Evolutionary conservation across 441 rosid genomes (phyloP).

Genomic region (Pelargonium australe): DNA sequence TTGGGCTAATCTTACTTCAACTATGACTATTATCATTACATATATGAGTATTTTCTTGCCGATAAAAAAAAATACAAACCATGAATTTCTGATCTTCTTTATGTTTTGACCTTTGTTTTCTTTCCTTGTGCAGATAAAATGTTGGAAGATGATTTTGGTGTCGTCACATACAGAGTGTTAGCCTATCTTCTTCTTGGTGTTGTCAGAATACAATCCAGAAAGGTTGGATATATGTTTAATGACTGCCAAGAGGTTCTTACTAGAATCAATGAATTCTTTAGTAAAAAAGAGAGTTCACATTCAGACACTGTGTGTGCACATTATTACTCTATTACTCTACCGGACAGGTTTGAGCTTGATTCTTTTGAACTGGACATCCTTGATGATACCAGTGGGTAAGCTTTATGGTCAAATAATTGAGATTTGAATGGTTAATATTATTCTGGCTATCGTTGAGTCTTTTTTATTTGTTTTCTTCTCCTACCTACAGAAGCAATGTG

Average conservation of each 20-base stretch:
- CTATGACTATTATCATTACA: no score
- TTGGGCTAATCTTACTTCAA: neutral
- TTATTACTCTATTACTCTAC: conserved; percentile 38
- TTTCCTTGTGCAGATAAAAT: conserved; percentile 46
- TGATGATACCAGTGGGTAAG: conserved; percentile 57
- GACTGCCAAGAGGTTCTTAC: conserved; percentile 60
- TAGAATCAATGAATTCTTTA: conserved; percentile 52
- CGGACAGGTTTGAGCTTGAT: conserved; percentile 61
- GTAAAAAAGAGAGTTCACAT: conserved; percentile 30
- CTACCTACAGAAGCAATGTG: conserved; percentile 46
- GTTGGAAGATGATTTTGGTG: conserved; percentile 56
- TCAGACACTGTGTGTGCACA: conserved; percentile 28
- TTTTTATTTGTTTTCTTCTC: conserved; percentile 20
- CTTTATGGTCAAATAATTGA: conserved; percentile 13
- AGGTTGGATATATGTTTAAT: conserved; percentile 63
- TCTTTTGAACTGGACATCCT: conserved; percentile 79
- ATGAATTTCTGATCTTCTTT: conserved; percentile 7
- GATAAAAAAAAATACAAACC: no score
- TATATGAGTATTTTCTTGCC: no score
- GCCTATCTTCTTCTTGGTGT: conserved; percentile 84
- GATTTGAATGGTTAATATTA: conserved; percentile 3
- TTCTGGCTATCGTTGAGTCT: conserved; percentile 15
- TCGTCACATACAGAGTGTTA: conserved; percentile 59
- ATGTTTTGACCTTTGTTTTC: conserved; percentile 10
- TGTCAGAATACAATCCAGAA: conserved; percentile 82